Conservation (phyloP, 2,329 filamentous ascomycete species). For the Diaporthe vexans region DNA sequence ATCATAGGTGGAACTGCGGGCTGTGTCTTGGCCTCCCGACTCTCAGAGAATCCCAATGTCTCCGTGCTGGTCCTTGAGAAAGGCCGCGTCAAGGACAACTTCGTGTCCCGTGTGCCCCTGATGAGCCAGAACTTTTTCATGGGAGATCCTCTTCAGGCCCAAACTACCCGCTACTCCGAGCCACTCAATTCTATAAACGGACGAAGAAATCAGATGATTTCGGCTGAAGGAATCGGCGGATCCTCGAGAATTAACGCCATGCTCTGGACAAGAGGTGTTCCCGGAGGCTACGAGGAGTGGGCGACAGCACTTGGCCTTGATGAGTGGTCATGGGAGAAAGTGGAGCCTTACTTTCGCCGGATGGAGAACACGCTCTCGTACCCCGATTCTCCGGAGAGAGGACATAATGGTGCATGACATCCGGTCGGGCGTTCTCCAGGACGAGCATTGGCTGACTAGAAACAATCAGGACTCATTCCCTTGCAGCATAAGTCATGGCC, state of each 20-base stretch:
- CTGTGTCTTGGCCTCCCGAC: conserved; percentile 60
- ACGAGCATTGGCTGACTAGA: background rate
- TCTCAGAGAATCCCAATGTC: conserved; percentile 55
- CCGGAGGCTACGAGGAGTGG: conserved; percentile 51
- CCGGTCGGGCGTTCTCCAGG: background rate
- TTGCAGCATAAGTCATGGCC: background rate
- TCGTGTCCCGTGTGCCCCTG: conserved; percentile 50
- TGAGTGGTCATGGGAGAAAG: conserved; percentile 52
- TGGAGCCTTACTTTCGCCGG: conserved; percentile 51
- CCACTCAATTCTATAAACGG: conserved; percentile 37
- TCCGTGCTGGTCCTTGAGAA: conserved; percentile 56
- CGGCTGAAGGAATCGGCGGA: conserved; percentile 51
- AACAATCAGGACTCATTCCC: background rate
- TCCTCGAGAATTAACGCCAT: conserved; percentile 51
- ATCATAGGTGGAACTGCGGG: conserved; percentile 60
- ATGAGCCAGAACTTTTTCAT: conserved; percentile 47
- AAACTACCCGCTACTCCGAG: conserved; percentile 45
- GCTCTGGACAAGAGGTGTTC: conserved; percentile 49
- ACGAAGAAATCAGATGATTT: conserved; percentile 41
- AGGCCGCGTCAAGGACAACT: conserved; percentile 49
- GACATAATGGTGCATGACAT: conserved; percentile 45
- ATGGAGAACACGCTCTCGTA: conserved; percentile 45
- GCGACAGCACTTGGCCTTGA: conserved; percentile 43
- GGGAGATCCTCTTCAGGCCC: conserved; percentile 45
- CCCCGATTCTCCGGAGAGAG: conserved; percentile 42